Evolutionary conservation across 805 yeast species (phyloP).

Genomic region (Starmerella asiatica): DNA sequence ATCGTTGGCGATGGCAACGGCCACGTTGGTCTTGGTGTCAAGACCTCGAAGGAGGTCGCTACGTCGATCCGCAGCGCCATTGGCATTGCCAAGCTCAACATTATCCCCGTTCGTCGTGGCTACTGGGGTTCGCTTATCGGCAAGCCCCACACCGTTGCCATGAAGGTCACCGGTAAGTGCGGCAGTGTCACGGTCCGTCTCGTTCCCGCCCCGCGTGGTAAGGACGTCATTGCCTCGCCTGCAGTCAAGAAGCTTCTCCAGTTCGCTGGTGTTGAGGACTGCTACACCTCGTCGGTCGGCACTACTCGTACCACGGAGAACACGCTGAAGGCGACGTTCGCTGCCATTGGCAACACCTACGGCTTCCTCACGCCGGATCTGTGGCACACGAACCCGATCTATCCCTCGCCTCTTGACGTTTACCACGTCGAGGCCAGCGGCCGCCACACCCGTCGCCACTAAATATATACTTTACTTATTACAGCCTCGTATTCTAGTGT

Average conservation of each 20-base stretch:
- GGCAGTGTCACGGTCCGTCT: constrained; percentile 97
- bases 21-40: constrained; percentile 99
- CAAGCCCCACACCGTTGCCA: constrained; percentile 96
- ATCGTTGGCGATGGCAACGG: constrained; percentile 99
- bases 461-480: too few relatives aligned
- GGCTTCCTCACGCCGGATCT: constrained; percentile 99
- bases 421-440: constrained; percentile 36
- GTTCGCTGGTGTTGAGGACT: constrained; percentile 99
- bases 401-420: constrained; percentile 87
- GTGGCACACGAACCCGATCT: constrained; percentile 78
- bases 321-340: constrained; percentile 99
- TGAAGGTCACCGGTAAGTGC: constrained; percentile 99
- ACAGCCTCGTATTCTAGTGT: too few relatives aligned
- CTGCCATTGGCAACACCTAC: constrained; percentile 99
- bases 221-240: constrained; percentile 99
- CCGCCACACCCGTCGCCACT: constrained; percentile 20
- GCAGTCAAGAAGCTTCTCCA: constrained; percentile 98
- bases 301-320: constrained; percentile 99
- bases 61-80: constrained; percentile 99
- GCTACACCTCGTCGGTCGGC: constrained; percentile 97
- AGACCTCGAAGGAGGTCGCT: constrained; percentile 99
- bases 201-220: constrained; percentile 99
- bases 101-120: constrained; percentile 99
- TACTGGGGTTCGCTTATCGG: constrained; percentile 99
- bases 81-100: constrained; percentile 95